Evolutionary conservation across 1,139 yeast species (phyloP).

Genomic region (Taphrina communis): DNA sequence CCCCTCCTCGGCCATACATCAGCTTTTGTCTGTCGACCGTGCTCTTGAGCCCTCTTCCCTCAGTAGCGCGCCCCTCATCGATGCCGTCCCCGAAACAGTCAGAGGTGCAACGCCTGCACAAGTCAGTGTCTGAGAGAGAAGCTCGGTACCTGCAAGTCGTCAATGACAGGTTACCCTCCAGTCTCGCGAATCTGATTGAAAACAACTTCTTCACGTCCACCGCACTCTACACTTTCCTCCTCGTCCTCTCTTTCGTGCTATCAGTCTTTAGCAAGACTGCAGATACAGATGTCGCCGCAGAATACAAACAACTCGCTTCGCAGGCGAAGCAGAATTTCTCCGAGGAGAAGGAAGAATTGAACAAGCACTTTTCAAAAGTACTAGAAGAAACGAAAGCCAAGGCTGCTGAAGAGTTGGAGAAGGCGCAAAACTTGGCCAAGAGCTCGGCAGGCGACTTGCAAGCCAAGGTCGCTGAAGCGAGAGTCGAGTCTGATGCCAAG

Average conservation of each 20-base stretch:
- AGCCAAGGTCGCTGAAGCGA: slow-evolving; percentile 13
- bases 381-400: slow-evolving; percentile 13
- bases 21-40: not conserved
- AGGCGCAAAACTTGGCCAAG: slow-evolving; percentile 3
- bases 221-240: slow-evolving; percentile 19
- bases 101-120: slow-evolving; percentile 25
- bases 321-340: slow-evolving; percentile 23
- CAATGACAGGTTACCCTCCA: slow-evolving; percentile 12
- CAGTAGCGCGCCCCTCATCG: slow-evolving; percentile 2
- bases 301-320: slow-evolving; percentile 15
- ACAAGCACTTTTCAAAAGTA: slow-evolving; percentile 18
- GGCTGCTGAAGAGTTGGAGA: slow-evolving; percentile 1
- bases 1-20: not conserved
- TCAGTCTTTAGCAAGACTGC: slow-evolving; percentile 25
- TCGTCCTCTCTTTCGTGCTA: slow-evolving; percentile 14
- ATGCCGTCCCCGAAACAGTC: slow-evolving; percentile 12
- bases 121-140: slow-evolving; percentile 26
- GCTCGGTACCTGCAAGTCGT: slow-evolving; percentile 23
- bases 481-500: not conserved
- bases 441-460: slow-evolving; percentile 2
- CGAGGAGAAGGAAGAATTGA: slow-evolving; percentile 36
- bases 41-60: not conserved
- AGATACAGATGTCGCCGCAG: slow-evolving; percentile 19
- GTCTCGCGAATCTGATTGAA: slow-evolving; percentile 9
- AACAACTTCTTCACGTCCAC: slow-evolving; percentile 31